Evolutionary conservation across 495 filamentous ascomycete species (phyloP).

Genomic region (Lasiosphaeria miniovina): DNA sequence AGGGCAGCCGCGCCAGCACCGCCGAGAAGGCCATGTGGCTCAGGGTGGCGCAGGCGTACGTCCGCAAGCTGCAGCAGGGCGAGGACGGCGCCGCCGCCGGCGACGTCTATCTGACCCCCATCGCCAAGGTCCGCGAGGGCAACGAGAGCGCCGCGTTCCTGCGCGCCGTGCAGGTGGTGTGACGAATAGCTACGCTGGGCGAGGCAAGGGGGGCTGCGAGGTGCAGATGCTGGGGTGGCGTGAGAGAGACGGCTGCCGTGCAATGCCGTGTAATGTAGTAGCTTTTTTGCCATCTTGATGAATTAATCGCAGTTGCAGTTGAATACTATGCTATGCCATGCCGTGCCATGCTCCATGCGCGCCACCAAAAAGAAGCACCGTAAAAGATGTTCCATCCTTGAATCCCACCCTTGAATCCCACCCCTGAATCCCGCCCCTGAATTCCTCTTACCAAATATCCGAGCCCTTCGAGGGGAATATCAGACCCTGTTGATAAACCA

Average conservation of each 20-base stretch:
- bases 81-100: slow-evolving; percentile 22
- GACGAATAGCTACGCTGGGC: neutral
- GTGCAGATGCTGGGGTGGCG: neutral
- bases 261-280: too few relatives aligned
- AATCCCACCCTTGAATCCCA: too few relatives aligned
- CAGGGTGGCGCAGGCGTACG: slow-evolving; percentile 53
- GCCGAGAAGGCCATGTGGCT: slow-evolving; percentile 57
- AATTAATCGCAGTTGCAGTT: too few relatives aligned
- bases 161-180: slow-evolving; percentile 23
- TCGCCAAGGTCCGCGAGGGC: slow-evolving; percentile 53
- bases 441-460: too few relatives aligned
- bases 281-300: too few relatives aligned
- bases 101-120: slow-evolving; percentile 44
- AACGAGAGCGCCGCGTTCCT: slow-evolving; percentile 52
- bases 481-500: too few relatives aligned
- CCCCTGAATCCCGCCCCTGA: too few relatives aligned
- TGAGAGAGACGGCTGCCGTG: neutral
- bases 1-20: slow-evolving; percentile 51
- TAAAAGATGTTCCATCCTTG: too few relatives aligned
- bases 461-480: too few relatives aligned
- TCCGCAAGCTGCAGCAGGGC: slow-evolving; percentile 45
- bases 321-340: too few relatives aligned
- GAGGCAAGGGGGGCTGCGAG: neutral
- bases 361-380: too few relatives aligned
- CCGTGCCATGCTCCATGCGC: too few relatives aligned